Evolutionary conservation across 169 alveolate species (phyloP), one percentile per base, ranked within the genome.

Genomic region (Plasmodium fragile): DNA sequence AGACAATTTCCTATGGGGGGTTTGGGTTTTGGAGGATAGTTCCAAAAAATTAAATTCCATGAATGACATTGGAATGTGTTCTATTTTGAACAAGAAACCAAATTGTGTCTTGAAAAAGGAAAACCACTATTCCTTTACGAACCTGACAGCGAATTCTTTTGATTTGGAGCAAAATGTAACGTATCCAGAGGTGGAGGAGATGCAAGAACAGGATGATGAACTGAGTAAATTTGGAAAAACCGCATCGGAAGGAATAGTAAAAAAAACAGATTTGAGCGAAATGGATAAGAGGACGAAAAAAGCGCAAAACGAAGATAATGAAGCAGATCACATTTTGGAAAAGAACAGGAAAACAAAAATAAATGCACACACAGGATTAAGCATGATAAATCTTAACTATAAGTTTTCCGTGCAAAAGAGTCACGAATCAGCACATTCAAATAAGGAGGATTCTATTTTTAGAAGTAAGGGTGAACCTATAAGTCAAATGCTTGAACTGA

Each of bases 71-170:
- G 93, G 93, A 43, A 32, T 34, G 43, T 84, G 93, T 52, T 4
- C 65, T 25, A 25, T 84, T 73, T 69, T 84, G 13, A 49, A 34
- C 36, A 18, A 72, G 78, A 84, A 11, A 13, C 93, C 93, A 52
- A 84, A 77, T 73, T 84, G 93, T 25, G 84, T 84, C 16, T 34
- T 73, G 39, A 22, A 69, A 25, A 84, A 75, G 70, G 49, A 84
- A 84, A 84, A 84, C 59, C 10, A 72, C 80, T 84, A 49, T 30
- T 84, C 93, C 59, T 84, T 84, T 49, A 84, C 93, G 41, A 73
- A 69, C 16, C 69, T 84, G 65, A 65, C 93, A 28, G 93, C 73
- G 55, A 84, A 84, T 52, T 84, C 65, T 52, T 84, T 84, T 84
- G 84, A 84, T 52, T 73, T n/a, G 1, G 16, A 52, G 43, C 84